Conservation (phyloP, 257 asterid species). For the Sherardia arvensis region DNA sequence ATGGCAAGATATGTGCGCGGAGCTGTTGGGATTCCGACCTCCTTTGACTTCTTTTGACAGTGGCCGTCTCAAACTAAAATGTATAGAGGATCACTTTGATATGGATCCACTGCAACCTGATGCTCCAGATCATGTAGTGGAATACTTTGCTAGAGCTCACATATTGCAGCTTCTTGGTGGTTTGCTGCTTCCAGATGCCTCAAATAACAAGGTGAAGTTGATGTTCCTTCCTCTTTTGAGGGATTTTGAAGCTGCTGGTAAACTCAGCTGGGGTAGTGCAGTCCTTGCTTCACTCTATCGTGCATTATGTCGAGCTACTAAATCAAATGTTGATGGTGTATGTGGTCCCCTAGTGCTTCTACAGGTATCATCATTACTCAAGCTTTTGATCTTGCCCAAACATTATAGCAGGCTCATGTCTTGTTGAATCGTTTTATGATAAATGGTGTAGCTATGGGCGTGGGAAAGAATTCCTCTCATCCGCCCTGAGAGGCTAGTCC, state of each 20-base stretch:
- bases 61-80: constrained; percentile 62
- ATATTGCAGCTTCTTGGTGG: constrained; percentile 75
- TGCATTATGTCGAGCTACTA: constrained; percentile 68
- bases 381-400: neutral
- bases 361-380: constrained; percentile 40
- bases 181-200: constrained; percentile 63
- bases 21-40: constrained; percentile 61
- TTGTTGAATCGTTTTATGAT: neutral
- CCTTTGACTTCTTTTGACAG: constrained; percentile 61
- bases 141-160: constrained; percentile 60
- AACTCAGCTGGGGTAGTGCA: constrained; percentile 67
- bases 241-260: constrained; percentile 62
- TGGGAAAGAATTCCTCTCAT: constrained; percentile 78
- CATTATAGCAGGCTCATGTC: neutral
- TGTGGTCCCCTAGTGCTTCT: constrained; percentile 75
- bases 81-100: constrained; percentile 57
- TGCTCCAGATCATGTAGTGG: constrained; percentile 49
- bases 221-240: constrained; percentile 71
- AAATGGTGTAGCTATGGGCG: constrained; percentile 53
- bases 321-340: constrained; percentile 70
- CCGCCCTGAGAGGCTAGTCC: constrained; percentile 73
- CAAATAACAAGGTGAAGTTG: constrained; percentile 71
- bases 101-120: constrained; percentile 43
- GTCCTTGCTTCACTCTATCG: constrained; percentile 70
- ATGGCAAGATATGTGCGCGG: constrained; percentile 66